Evolutionary conservation across 2,329 filamentous ascomycete genomes (phyloP).

Genomic region (Aspergillus flavus): DNA sequence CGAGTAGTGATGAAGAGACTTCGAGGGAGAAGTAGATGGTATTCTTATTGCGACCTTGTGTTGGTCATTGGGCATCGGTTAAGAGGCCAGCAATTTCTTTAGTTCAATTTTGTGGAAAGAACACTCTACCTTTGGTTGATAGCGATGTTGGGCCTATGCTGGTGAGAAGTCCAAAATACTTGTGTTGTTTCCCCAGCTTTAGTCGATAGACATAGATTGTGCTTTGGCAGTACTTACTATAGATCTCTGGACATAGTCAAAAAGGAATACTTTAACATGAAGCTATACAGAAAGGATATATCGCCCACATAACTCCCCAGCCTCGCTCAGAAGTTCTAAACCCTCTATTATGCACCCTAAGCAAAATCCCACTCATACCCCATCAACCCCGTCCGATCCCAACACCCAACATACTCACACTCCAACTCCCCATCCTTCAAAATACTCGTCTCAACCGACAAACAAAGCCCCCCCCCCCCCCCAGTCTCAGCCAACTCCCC

Average conservation of each 20-base stretch:
- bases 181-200: not conserved
- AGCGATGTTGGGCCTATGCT: not conserved
- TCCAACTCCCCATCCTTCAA: conserved; percentile 17
- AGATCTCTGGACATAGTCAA: no score
- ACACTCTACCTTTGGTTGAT: not conserved
- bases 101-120: not conserved
- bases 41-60: not conserved
- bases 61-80: not conserved
- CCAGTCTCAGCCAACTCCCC: conserved; percentile 8
- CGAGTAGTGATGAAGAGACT: not conserved
- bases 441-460: conserved; percentile 23
- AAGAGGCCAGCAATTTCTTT: not conserved
- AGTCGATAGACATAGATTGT: not conserved
- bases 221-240: no score
- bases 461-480: conserved; percentile 10
- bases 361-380: not conserved
- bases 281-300: not conserved
- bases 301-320: not conserved
- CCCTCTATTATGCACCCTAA: not conserved
- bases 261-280: no score
- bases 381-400: conserved; percentile 20
- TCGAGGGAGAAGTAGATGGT: not conserved
- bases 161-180: not conserved
- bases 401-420: conserved; percentile 24
- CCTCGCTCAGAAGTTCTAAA: not conserved